Evolutionary conservation across 257 asterid species (phyloP).

Genomic region (Scutellaria barbata): DNA sequence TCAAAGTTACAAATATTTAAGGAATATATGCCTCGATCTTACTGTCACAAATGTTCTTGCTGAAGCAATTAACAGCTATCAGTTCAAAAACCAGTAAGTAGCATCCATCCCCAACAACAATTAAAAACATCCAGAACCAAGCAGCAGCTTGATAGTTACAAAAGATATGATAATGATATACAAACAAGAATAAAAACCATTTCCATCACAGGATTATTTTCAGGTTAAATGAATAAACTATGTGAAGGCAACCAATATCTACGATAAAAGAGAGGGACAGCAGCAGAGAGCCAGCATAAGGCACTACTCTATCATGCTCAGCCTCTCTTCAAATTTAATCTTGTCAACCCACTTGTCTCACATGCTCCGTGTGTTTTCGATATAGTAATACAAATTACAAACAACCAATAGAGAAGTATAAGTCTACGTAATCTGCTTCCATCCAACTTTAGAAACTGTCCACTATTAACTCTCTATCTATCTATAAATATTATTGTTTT

Average conservation of each 20-base stretch:
- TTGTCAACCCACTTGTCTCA: neutral
- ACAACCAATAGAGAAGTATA: conserved; percentile 3
- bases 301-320: conserved; percentile 9
- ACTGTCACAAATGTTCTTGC: conserved; percentile 19
- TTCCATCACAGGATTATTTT: conserved; percentile 2
- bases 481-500: conserved; percentile 9
- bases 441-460: conserved; percentile 12
- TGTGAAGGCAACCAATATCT: neutral
- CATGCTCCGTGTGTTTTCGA: neutral
- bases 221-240: conserved; percentile 17
- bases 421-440: conserved; percentile 13
- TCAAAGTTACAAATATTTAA: conserved; percentile 9
- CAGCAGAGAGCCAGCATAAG: conserved; percentile 25
- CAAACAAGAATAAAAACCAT: conserved; percentile 19
- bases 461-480: conserved; percentile 2
- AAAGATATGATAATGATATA: neutral
- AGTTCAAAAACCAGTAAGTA: neutral
- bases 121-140: conserved; percentile 13
- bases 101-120: conserved; percentile 30
- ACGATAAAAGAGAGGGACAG: conserved; percentile 19
- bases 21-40: conserved; percentile 15
- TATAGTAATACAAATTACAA: conserved; percentile 6
- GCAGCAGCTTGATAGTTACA: conserved; percentile 17
- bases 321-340: conserved; percentile 8
- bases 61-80: conserved; percentile 20